phyloP scores from a whole-genome alignment of 169 alveolate species.

The Besnoitia besnoiti region DNA sequence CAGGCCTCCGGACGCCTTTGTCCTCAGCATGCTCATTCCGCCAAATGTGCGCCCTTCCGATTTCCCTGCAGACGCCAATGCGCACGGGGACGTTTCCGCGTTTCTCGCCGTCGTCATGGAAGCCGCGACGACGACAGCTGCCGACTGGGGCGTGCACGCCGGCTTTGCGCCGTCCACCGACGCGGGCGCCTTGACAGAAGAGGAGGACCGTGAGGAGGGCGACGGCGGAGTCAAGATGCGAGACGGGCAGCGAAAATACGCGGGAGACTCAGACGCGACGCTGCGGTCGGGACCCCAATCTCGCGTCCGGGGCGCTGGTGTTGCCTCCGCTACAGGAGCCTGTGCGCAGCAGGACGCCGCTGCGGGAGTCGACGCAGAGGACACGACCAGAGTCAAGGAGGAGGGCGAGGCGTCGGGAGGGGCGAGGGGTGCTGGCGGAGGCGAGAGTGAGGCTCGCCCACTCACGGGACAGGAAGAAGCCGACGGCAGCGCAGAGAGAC shows the following conservation, averaged over 20 bases:
- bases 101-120: neutral
- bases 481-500: neutral
- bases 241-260: neutral
- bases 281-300: neutral
- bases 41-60: neutral
- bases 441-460: neutral
- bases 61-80: neutral
- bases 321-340: neutral
- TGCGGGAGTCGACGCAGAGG: neutral
- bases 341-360: neutral
- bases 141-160: slow-evolving; percentile 30
- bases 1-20: slow-evolving; percentile 24
- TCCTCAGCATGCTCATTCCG: neutral
- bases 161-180: neutral
- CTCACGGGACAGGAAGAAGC: neutral
- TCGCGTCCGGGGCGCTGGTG: neutral
- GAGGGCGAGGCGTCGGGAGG: neutral
- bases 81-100: neutral
- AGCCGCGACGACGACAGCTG: slow-evolving; percentile 7
- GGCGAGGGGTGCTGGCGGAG: neutral
- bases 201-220: neutral
- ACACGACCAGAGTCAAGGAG: neutral
- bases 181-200: neutral
- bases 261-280: neutral
- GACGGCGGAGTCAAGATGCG: neutral